Percentiles rank a stretch among this genome's conserved stretches.
These are phyloP conservation scores for Lotmaria passim DNA, from an alignment of 208 protist genomes.

Conservation along the genomic window DNA sequence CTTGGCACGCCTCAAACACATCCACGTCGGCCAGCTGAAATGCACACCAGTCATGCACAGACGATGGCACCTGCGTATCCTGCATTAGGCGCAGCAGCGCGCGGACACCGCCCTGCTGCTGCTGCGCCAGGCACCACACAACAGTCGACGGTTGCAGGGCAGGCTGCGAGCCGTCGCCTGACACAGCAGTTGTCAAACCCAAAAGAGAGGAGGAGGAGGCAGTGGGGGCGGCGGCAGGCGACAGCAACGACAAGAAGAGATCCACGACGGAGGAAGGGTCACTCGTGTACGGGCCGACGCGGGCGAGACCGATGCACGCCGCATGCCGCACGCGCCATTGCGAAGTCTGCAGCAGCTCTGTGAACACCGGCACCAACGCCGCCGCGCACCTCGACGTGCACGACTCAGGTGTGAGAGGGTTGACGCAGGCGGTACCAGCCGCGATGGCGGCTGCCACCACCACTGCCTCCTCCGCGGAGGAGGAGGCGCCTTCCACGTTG, in stretches of 20 bases:
- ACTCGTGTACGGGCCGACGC: conserved; percentile 32
- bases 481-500: neutral
- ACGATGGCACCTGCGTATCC: conserved; percentile 21
- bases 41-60: conserved; percentile 44
- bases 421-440: conserved; percentile 45
- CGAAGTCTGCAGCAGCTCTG: conserved; percentile 40
- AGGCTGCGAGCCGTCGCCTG: conserved; percentile 18
- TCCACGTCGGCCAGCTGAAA: conserved; percentile 46
- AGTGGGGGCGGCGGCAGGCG: neutral
- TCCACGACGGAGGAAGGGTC: conserved; percentile 24
- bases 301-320: conserved; percentile 63
- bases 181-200: conserved; percentile 6
- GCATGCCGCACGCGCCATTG: conserved; percentile 57
- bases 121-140: conserved; percentile 60
- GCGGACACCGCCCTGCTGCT: conserved; percentile 49
- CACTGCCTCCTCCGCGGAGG: conserved; percentile 41
- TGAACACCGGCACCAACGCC: conserved; percentile 14
- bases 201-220: neutral
- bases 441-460: conserved; percentile 55
- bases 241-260: conserved; percentile 4
- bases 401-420: conserved; percentile 20
- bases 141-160: conserved; percentile 39
- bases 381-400: conserved; percentile 6
- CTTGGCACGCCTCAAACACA: conserved; percentile 24
- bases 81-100: conserved; percentile 34